A percentile compares a stretch with the other conserved stretches of the same genome.
Conservation (phyloP, 2,329 filamentous ascomycete species). For the Davidsoniella neocaledoniae region DNA sequence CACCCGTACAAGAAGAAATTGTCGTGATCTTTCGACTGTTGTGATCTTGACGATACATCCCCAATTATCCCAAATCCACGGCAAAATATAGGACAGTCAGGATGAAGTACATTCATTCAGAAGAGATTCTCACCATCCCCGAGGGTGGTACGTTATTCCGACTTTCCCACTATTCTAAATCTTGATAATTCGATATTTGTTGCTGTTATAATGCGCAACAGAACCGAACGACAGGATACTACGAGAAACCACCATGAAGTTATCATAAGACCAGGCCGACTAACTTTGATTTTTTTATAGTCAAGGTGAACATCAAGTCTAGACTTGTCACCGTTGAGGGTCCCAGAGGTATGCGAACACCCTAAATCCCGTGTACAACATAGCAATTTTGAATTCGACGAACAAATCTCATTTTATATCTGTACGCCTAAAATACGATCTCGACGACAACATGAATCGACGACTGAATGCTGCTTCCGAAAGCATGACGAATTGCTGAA, state of each 20-base stretch:
- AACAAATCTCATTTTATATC: background rate
- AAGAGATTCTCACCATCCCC: slow-evolving; percentile 89
- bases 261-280: background rate
- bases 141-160: slow-evolving; percentile 66
- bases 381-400: background rate
- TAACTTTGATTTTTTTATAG: slow-evolving; percentile 31
- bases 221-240: slow-evolving; percentile 1
- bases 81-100: slow-evolving; percentile 45
- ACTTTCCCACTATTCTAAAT: slow-evolving; percentile 9
- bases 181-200: background rate
- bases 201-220: no score
- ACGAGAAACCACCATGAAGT: background rate
- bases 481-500: no score
- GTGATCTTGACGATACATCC: slow-evolving; percentile 12
- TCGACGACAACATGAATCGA: background rate
- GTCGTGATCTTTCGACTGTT: slow-evolving; percentile 18
- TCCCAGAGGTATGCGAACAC: slow-evolving; percentile 54
- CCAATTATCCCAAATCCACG: slow-evolving; percentile 14
- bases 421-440: background rate
- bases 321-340: slow-evolving; percentile 93
- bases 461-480: no score
- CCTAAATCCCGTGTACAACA: background rate
- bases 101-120: slow-evolving; percentile 99
- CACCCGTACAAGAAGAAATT: slow-evolving; percentile 26
- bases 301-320: slow-evolving; percentile 97